phyloP scores from a whole-genome alignment of 2,329 filamentous ascomycete species.

The Arachnomyces sp. region DNA sequence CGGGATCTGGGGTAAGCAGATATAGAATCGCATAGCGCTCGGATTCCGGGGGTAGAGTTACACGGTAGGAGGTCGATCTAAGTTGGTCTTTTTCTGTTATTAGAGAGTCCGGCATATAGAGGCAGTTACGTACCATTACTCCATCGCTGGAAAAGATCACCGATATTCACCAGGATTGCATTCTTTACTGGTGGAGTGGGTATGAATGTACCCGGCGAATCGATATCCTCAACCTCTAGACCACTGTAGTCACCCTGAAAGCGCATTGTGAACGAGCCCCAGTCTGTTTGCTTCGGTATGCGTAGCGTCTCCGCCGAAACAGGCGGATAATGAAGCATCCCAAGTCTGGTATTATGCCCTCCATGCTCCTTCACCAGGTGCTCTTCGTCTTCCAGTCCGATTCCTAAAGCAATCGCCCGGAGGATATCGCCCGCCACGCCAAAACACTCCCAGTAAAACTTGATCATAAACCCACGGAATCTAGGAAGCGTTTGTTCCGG shows the following conservation, averaged over 20 bases:
- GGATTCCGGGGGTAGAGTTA: slow-evolving; percentile 38
- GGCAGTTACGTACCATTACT: slow-evolving; percentile 36
- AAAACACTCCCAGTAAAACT: slow-evolving; percentile 45
- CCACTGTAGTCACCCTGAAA: slow-evolving; percentile 49
- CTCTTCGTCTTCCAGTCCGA: slow-evolving; percentile 40
- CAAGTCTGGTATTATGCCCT: slow-evolving; percentile 52
- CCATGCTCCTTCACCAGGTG: slow-evolving; percentile 45
- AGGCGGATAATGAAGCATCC: slow-evolving; percentile 53
- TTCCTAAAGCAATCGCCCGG: slow-evolving; percentile 38
- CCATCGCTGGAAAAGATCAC: slow-evolving; percentile 45
- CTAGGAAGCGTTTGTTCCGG: slow-evolving; percentile 39
- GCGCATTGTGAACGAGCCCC: slow-evolving; percentile 46
- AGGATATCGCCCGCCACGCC: slow-evolving; percentile 39
- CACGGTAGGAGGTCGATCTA: slow-evolving; percentile 48
- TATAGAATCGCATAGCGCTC: slow-evolving; percentile 54
- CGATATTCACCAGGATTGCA: slow-evolving; percentile 43
- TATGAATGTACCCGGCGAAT: slow-evolving; percentile 33
- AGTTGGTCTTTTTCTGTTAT: slow-evolving; percentile 35
- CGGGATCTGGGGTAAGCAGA: slow-evolving; percentile 47
- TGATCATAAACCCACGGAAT: slow-evolving; percentile 42
- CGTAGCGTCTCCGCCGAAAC: slow-evolving; percentile 40
- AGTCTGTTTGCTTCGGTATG: slow-evolving; percentile 50
- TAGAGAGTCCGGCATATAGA: slow-evolving; percentile 1
- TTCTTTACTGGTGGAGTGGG: slow-evolving; percentile 33
- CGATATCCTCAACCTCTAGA: slow-evolving; percentile 43